These are phyloP conservation scores for Fusarium ambrosium DNA, from an alignment of 2,329 filamentous ascomycete species.

Conservation along the genomic window DNA sequence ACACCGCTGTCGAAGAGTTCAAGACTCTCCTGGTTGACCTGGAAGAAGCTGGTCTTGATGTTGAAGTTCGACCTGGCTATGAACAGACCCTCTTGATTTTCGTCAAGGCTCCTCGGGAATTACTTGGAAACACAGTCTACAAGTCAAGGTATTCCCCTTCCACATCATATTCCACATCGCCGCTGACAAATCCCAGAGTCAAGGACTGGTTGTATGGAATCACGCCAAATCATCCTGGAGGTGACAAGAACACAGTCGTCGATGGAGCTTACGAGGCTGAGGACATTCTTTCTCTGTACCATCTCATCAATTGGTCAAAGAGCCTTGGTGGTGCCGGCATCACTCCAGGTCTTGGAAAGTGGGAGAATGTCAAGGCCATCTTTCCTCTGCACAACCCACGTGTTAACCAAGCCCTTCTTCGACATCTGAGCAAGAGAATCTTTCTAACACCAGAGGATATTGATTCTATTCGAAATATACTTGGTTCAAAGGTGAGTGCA, in stretches of 20 bases:
- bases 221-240: constrained; percentile 71
- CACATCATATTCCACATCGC: accelerated
- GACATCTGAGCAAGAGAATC: constrained; percentile 67
- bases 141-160: constrained; percentile 68
- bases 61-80: constrained; percentile 78
- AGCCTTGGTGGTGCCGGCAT: constrained; percentile 73
- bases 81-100: constrained; percentile 78
- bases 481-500: constrained; percentile 67
- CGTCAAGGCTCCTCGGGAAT: constrained; percentile 71
- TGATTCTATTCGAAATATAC: constrained; percentile 71
- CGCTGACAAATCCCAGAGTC: constrained; percentile 61
- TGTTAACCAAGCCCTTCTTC: constrained; percentile 68
- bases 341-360: constrained; percentile 68
- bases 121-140: constrained; percentile 75
- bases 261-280: constrained; percentile 71
- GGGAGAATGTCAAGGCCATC: constrained; percentile 71
- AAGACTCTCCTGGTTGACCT: constrained; percentile 69
- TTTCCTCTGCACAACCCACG: constrained; percentile 74
- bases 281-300: constrained; percentile 77
- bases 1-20: constrained; percentile 53
- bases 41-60: constrained; percentile 73
- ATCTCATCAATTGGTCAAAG: constrained; percentile 72
- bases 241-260: constrained; percentile 66
- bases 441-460: constrained; percentile 65
- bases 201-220: constrained; percentile 83